Percentiles rank a stretch among this genome's conserved stretches.
Conservation (phyloP, 2,329 filamentous ascomycete species). For the Albifimbria verrucaria region DNA sequence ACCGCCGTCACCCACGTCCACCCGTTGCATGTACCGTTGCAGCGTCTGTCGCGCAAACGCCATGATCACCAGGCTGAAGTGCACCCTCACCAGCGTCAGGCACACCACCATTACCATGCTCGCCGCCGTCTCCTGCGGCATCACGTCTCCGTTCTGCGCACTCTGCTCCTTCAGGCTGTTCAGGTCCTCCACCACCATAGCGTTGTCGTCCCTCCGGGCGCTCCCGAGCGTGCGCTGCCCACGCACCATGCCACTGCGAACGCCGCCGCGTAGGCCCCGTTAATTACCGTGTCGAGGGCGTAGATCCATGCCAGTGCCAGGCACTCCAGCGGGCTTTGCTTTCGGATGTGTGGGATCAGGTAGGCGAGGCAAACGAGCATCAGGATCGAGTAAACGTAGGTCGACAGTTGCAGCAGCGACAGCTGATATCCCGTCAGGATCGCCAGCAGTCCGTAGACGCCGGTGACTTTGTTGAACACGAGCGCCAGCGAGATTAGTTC, state of each 20-base stretch:
- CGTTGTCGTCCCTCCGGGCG: constrained; percentile 12
- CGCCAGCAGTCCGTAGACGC: constrained; percentile 85
- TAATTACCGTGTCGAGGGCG: constrained; percentile 76
- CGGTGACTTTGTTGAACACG: constrained; percentile 88
- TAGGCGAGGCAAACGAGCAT: constrained; percentile 65
- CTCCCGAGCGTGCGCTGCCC: constrained; percentile 52
- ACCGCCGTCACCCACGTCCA: constrained; percentile 50
- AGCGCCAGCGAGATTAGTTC: constrained; percentile 81
- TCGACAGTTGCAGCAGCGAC: constrained; percentile 78
- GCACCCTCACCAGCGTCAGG: constrained; percentile 73
- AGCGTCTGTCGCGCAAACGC: constrained; percentile 77
- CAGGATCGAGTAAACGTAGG: constrained; percentile 83
- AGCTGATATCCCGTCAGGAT: constrained; percentile 83
- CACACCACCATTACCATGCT: constrained; percentile 73
- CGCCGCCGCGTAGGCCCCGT: constrained; percentile 74
- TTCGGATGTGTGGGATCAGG: constrained; percentile 76
- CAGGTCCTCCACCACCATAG: constrained; percentile 28
- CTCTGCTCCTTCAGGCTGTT: constrained; percentile 29
- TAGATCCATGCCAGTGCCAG: constrained; percentile 84
- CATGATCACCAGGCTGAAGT: constrained; percentile 81
- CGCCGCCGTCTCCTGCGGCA: constrained; percentile 61
- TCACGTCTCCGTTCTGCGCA: constrained; percentile 29
- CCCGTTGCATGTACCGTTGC: constrained; percentile 55
- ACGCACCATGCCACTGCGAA: constrained; percentile 88
- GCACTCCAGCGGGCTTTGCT: constrained; percentile 74